Base-by-base conservation (phyloP, 192 early-diverging fungal species). In the Entomortierella lignicola region DNA sequence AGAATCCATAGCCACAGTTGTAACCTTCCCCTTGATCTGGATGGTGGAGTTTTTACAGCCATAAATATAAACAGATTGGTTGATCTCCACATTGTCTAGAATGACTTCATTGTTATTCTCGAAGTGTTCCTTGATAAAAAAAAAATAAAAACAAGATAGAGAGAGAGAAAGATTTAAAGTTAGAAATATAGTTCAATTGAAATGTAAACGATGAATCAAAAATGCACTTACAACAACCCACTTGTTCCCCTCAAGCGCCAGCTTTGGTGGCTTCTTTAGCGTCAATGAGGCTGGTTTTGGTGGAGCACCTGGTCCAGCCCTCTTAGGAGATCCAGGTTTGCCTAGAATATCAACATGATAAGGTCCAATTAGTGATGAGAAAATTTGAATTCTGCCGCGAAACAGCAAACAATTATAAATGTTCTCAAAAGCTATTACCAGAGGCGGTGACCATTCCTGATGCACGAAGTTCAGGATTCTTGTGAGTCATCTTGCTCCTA, bases 401-500 rank as follows among this genome's bases (percentile, higher is more conserved):
- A n/a, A n/a, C n/a, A n/a, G n/a, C n/a, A n/a, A n/a, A 37, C 34
- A 37, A 10, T 10, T 37, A 37, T 10, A 37, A 37, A 10, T 37
- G 10, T 7, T 37, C 34, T 37, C 10, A 47, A 47, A 20, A 20
- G 7, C 20, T 71, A 44, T 23, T 56, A 66, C 63, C 71, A 50
- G 60, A 23, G 18, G 57, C 52, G 18, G 79, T 77, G n/a, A 95
- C 93, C 25, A 87, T 73, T 34, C 87, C 82, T 41, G 83, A 79
- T 8, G 87, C 88, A 34, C 97, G 91, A 23, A 99, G 81, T 18
- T 87, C 86, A 1, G 97, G 97, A 89, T 99, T 99, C 84, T 99
- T 99, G 87, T 99, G 97, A 17, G 96, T 99, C 97, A 98, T 99
- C 82, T 99, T 92, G 65, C 87, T 89, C 82, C 92, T 93, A 64